phyloP scores from a whole-genome alignment of 2,329 filamentous ascomycete species.

The Fusarium ramigenum region DNA sequence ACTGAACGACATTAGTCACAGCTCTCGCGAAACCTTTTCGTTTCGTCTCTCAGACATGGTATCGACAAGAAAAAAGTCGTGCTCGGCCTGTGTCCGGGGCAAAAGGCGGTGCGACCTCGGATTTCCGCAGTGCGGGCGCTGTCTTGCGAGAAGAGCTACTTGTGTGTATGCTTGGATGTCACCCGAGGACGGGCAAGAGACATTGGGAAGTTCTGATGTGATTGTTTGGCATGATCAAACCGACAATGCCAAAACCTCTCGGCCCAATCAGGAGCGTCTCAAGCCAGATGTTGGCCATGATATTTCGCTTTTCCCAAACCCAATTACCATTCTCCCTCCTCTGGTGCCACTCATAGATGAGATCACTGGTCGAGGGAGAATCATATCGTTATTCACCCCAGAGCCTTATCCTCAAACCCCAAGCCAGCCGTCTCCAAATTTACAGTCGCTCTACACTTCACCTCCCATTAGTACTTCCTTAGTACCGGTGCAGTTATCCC shows the following conservation, averaged over 20 bases:
- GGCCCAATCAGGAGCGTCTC: accelerated
- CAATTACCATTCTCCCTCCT: neutral
- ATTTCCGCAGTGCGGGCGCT: neutral
- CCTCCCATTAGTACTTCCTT: neutral
- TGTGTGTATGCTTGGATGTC: neutral
- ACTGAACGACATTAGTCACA: too few relatives aligned
- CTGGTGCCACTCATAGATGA: neutral
- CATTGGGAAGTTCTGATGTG: accelerated
- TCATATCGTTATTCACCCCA: neutral
- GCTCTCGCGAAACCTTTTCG: too few relatives aligned
- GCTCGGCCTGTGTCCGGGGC: neutral
- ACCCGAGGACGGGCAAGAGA: neutral
- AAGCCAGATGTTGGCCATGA: accelerated
- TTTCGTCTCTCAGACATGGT: neutral
- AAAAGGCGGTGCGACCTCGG: neutral
- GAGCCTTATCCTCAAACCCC: accelerated
- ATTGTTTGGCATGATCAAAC: accelerated
- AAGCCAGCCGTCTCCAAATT: accelerated
- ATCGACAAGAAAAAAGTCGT: neutral
- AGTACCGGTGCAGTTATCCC: accelerated
- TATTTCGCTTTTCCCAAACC: neutral
- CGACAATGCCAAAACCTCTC: accelerated
- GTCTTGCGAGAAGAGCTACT: neutral
- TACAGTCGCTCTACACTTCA: too few relatives aligned
- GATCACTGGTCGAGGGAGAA: neutral